Percentiles rank a stretch among this genome's conserved stretches.
These are phyloP conservation scores for Kwoniella europaea DNA, from an alignment of 768 basidiomycete species.

Conservation along the genomic window DNA sequence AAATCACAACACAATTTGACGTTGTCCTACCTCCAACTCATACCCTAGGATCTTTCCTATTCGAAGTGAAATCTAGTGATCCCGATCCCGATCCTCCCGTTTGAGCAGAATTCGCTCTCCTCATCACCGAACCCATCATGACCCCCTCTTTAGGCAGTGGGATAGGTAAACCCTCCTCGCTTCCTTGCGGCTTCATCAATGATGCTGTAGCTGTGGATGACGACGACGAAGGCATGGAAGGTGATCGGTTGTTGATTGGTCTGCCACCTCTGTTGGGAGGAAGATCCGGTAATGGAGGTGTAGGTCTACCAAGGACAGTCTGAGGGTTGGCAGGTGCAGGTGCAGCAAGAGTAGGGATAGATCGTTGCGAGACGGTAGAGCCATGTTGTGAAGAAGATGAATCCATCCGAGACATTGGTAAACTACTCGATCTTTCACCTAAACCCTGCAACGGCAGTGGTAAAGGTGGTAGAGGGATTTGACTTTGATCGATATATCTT, in stretches of 20 bases:
- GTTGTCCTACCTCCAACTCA: not conserved
- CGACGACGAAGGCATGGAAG: slow-evolving; percentile 6
- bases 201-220: not conserved
- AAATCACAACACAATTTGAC: no score
- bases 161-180: not conserved
- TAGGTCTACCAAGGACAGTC: slow-evolving; percentile 14
- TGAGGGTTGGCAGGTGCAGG: slow-evolving; percentile 9
- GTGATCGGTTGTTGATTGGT: not conserved
- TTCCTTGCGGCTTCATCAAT: not conserved
- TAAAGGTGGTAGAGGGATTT: not conserved
- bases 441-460: not conserved
- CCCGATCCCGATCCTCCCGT: not conserved
- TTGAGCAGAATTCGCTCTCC: slow-evolving; percentile 28
- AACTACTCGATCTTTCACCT: slow-evolving; percentile 14
- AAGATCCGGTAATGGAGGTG: not conserved
- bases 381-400: slow-evolving; percentile 6
- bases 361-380: not conserved
- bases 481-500: slow-evolving; percentile 10
- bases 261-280: not conserved
- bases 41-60: not conserved
- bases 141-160: slow-evolving; percentile 15
- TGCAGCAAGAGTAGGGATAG: not conserved
- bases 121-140: slow-evolving; percentile 26
- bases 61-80: not conserved
- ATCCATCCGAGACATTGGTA: slow-evolving; percentile 19